phyloP scores from a whole-genome alignment of 176 grass and related monocot genomes.

The Phragmites australis region DNA sequence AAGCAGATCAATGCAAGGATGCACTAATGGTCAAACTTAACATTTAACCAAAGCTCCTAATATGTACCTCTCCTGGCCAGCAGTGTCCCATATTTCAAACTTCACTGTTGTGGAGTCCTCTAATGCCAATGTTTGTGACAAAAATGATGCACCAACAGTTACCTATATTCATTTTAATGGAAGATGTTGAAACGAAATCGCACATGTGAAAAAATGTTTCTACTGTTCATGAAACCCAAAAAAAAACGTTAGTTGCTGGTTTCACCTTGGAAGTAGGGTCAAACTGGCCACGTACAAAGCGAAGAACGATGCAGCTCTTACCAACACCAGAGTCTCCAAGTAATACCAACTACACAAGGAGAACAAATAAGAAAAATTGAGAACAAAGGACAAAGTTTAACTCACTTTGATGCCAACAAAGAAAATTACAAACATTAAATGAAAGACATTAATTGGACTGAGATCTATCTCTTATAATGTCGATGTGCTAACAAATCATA shows the following conservation, averaged over 20 bases:
- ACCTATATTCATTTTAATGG: slow-evolving; percentile 47
- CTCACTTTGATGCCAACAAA: slow-evolving; percentile 24
- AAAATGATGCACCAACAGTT: slow-evolving; percentile 83
- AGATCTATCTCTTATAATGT: neutral
- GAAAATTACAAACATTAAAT: neutral
- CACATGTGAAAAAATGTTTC: neutral
- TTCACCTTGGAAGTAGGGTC: slow-evolving; percentile 85
- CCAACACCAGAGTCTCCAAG: slow-evolving; percentile 85
- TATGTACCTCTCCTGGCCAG: slow-evolving; percentile 76
- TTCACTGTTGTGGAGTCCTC: slow-evolving; percentile 80
- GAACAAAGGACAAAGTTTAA: neutral
- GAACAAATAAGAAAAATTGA: neutral
- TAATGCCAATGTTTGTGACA: slow-evolving; percentile 79
- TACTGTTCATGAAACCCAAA: slow-evolving; percentile 1
- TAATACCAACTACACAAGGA: slow-evolving; percentile 66
- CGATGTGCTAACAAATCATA: neutral
- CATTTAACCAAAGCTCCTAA: neutral
- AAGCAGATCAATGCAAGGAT: slow-evolving; percentile 6
- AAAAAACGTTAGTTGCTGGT: neutral
- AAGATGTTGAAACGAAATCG: neutral
- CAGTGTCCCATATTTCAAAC: slow-evolving; percentile 95
- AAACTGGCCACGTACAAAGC: slow-evolving; percentile 87
- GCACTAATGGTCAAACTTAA: neutral
- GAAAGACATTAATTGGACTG: neutral
- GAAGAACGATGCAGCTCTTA: slow-evolving; percentile 93